Evolutionary conservation across 495 filamentous ascomycete genomes (phyloP), one percentile per base, ranked within the genome.

Genomic region (Penicillium flavigenum): DNA sequence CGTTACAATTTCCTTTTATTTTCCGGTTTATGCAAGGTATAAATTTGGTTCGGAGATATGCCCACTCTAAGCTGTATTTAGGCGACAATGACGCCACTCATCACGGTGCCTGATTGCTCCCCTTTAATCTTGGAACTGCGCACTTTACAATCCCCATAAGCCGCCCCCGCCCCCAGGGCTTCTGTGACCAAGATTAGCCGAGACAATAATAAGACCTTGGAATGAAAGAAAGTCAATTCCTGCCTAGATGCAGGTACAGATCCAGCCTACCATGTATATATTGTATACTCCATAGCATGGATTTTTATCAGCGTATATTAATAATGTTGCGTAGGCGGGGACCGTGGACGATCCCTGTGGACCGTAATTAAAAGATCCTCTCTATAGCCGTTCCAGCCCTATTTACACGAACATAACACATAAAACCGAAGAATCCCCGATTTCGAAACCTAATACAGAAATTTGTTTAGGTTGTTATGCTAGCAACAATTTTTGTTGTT

Each of bases 21-120:
- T 42, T 20, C 34, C 36, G 17, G 24, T 27, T 42, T 51, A 41
- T 51, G 49, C 49, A 51, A 51, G 49, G 49, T 51, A 42, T 22
- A 14, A 34, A 26, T 16, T 4, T 34, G 2, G 2, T 27, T 47
- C 48, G 49, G 49, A 51, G 22, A 41, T 51, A 41, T 51, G 4
- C 7, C 49, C 49, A 16, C 26, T 27, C 16, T 19, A 5, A 51
- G 36, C 4, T 3, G 24, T 12, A 6, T 51, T 51, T 51, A 51
- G 34, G 36, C 49, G 34, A 51, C 14, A 41, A 17, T 16, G 8
- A 51, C 22, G 34, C 49, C 49, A 22, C 48, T 38, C 49, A 39
- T 26, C 10, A 16, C 14, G 26, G 6, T 26, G 16, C n/a, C 49
- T 39, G 20, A 51, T 27, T 51, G 5, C n/a, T 42, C 20, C n/a